Conservation (phyloP, 495 filamentous ascomycete genomes). For the Ramalina peruviana region DNA sequence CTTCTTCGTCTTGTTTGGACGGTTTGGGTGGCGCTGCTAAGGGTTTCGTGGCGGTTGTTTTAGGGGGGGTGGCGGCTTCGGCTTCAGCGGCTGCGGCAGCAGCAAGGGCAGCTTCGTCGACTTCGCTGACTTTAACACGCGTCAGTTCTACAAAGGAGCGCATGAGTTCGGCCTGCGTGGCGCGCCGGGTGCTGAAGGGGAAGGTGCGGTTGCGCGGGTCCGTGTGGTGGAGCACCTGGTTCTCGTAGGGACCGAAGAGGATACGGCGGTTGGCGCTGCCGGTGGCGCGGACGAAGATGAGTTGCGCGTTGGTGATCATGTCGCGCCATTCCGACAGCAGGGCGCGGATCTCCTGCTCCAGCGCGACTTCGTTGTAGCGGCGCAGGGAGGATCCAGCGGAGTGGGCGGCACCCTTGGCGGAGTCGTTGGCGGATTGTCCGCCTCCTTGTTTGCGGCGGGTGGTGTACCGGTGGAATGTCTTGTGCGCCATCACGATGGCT, state of each 20-base stretch:
- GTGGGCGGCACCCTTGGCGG: slow-evolving; percentile 79
- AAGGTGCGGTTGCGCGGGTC: slow-evolving; percentile 79
- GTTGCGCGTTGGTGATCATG: slow-evolving; percentile 67
- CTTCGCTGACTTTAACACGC: slow-evolving; percentile 64
- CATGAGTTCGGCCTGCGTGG: slow-evolving; percentile 90
- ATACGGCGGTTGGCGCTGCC: slow-evolving; percentile 73
- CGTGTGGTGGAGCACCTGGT: slow-evolving; percentile 65
- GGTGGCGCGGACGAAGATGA: slow-evolving; percentile 80
- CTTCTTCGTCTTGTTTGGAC: slow-evolving; percentile 70
- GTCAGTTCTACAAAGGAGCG: slow-evolving; percentile 86
- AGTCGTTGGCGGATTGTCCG: slow-evolving; percentile 82
- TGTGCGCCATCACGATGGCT: slow-evolving; percentile 78
- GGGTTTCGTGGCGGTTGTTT: slow-evolving; percentile 21
- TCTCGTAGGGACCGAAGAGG: slow-evolving; percentile 82
- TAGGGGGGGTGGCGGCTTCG: neutral
- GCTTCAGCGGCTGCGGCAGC: slow-evolving; percentile 29
- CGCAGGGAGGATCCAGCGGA: slow-evolving; percentile 82
- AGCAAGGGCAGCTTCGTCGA: slow-evolving; percentile 46
- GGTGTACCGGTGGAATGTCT: slow-evolving; percentile 95
- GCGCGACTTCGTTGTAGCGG: slow-evolving; percentile 83
- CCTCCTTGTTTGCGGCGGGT: slow-evolving; percentile 93
- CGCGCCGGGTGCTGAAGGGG: slow-evolving; percentile 86
- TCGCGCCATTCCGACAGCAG: slow-evolving; percentile 69
- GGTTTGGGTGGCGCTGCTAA: slow-evolving; percentile 33
- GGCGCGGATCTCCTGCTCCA: slow-evolving; percentile 68